phyloP scores from a whole-genome alignment of 2,329 filamentous ascomycete species.

The Colletotrichum sp. region DNA sequence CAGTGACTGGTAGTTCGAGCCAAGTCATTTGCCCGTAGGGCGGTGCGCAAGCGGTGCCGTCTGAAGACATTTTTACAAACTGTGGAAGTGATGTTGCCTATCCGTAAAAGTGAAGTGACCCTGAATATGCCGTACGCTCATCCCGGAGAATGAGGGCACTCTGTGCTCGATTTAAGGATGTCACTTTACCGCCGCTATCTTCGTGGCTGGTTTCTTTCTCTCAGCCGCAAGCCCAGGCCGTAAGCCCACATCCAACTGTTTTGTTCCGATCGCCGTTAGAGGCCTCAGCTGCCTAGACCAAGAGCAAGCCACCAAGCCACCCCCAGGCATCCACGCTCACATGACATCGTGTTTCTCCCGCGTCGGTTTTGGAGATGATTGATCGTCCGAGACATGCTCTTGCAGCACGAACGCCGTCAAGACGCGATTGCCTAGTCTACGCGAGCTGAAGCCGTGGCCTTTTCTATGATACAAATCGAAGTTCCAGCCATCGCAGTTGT shows the following conservation, averaged over 20 bases:
- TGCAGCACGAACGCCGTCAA: neutral
- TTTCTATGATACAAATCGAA: neutral
- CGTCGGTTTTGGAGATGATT: neutral
- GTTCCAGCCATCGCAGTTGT: neutral
- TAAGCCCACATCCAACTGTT: neutral
- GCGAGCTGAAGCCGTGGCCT: neutral
- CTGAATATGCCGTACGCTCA: neutral
- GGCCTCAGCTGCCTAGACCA: neutral
- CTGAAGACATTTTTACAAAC: neutral
- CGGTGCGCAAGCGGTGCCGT: neutral
- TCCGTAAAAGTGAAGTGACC: neutral
- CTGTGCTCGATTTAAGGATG: neutral
- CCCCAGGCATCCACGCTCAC: neutral
- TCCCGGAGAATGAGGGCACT: neutral
- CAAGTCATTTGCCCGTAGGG: conserved; percentile 39
- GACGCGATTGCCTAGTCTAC: neutral
- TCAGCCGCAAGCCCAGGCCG: neutral
- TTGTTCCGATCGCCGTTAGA: neutral
- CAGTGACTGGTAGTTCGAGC: conserved; percentile 41
- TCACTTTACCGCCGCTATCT: too few relatives aligned
- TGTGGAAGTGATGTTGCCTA: neutral
- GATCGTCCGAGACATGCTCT: neutral
- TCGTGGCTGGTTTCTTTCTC: neutral
- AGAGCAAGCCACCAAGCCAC: neutral
- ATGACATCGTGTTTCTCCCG: neutral